A percentile compares a stretch with the other conserved stretches of the same genome.
Conservation (phyloP, 2,329 filamentous ascomycete species). For the Trichophyton rubrum region DNA sequence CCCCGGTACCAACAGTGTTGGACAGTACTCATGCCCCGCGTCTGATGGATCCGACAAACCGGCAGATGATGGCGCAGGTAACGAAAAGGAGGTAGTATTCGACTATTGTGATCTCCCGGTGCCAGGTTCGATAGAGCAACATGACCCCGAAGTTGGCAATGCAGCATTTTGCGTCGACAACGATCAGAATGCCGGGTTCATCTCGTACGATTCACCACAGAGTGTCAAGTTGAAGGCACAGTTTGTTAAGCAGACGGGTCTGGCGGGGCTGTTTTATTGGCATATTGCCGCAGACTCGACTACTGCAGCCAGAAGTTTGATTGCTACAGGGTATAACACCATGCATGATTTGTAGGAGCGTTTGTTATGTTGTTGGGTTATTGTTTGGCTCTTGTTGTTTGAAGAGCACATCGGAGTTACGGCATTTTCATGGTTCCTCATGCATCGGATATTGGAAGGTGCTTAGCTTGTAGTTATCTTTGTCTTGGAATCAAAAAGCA, state of each 20-base stretch:
- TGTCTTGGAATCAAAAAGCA: no score
- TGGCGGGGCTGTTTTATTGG: constrained; percentile 74
- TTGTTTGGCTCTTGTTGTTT: not conserved
- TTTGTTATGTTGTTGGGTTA: not conserved
- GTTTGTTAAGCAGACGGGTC: constrained; percentile 57
- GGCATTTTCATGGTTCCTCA: no score
- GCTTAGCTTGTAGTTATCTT: no score
- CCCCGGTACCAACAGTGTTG: constrained; percentile 50
- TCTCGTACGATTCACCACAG: constrained; percentile 66
- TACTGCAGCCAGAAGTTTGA: constrained; percentile 42
- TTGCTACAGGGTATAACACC: constrained; percentile 47
- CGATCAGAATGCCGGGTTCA: constrained; percentile 62
- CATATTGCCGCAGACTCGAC: constrained; percentile 58
- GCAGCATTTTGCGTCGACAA: constrained; percentile 54
- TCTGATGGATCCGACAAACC: not conserved
- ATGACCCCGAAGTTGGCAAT: constrained; percentile 50
- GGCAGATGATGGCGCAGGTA: constrained; percentile 18
- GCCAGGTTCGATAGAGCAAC: constrained; percentile 48
- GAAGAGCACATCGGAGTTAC: no score
- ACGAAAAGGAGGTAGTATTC: constrained; percentile 57
- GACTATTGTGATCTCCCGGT: constrained; percentile 60
- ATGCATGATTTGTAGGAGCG: constrained; percentile 29
- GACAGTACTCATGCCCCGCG: constrained; percentile 42
- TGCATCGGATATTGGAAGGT: no score
- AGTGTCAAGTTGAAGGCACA: constrained; percentile 64